phyloP scores from a whole-genome alignment of 441 rosid species.

The Bocquillonia castaneifolia region DNA sequence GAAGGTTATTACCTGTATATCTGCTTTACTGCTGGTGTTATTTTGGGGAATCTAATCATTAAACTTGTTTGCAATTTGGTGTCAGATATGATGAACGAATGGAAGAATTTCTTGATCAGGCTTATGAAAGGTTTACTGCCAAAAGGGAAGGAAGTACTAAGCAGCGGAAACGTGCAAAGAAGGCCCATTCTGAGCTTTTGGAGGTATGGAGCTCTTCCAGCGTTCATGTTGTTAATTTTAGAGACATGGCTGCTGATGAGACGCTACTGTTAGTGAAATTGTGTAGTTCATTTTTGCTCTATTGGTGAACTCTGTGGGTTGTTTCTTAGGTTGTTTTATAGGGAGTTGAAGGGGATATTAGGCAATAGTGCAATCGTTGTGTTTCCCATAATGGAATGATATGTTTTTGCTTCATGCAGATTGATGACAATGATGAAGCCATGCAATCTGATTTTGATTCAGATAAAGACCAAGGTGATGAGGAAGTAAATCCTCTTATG shows the following conservation, averaged over 20 bases:
- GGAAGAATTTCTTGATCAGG: slow-evolving; percentile 73
- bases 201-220: slow-evolving; percentile 43
- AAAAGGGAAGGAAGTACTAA: slow-evolving; percentile 73
- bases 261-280: not conserved
- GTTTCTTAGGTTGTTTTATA: not conserved
- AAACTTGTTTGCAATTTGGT: slow-evolving; percentile 18
- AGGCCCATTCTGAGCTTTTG: slow-evolving; percentile 51
- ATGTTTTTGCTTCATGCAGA: slow-evolving; percentile 38
- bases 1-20: slow-evolving; percentile 39
- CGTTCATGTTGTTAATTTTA: not conserved
- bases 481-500: slow-evolving; percentile 77
- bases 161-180: slow-evolving; percentile 76
- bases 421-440: slow-evolving; percentile 37
- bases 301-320: not conserved
- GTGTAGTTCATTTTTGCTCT: not conserved
- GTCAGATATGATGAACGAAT: slow-evolving; percentile 67
- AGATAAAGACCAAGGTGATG: slow-evolving; percentile 52
- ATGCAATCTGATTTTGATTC: slow-evolving; percentile 59
- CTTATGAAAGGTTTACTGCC: slow-evolving; percentile 57
- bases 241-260: not conserved
- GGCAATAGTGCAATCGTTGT: not conserved
- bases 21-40: not conserved
- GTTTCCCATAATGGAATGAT: not conserved
- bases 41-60: slow-evolving; percentile 10
- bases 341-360: not conserved